Evolutionary conservation across 441 rosid species (phyloP), one percentile per base, ranked within the genome.

Genomic region (Codiaeum variegatum): DNA sequence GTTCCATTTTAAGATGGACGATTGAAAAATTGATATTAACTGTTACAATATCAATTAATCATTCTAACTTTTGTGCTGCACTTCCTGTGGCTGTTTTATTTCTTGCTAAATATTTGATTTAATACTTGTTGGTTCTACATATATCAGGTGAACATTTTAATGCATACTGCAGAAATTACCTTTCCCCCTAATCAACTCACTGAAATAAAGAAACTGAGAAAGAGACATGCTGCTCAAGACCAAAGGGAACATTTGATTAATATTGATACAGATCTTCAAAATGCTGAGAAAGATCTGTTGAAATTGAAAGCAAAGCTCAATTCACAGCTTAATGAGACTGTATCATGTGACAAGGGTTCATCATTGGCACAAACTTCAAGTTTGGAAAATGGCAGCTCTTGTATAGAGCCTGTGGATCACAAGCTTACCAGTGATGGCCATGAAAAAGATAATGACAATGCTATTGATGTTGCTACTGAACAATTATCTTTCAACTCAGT

Each of bases 121-220:
- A 15, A 6, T 32, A 2, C 16, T 58, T 32, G 62, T 58, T 58
- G 34, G 31, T 58, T 62, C 70, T 70, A 54, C 16, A 40, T 19
- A 65, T 69, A 75, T 70, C 84, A 90, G 93, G 96, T 88, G 44
- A 85, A 88, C 71, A 85, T 88, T 75, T 76, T 88, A 54, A 86
- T 89, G 0, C 91, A 88, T 76, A 68, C 87, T 24, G 82, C 87
- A 70, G 88, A 87, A 65, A 84, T 87, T 72, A 42, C 81, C 72
- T 71, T 81, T 42, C 16, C 42, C 0, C 36, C 75, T 24, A 32
- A 70, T 28, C 32, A 68, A 3, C 78, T 75, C 56, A 0, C 28
- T 5, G 1, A 3, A 18, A 80, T 90, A 0, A 55, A 73, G 28
- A 6, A 55, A 44, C 64, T 85, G 77, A 88, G 80, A 70, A 51